Percentiles rank a stretch among this genome's conserved stretches.
These are phyloP conservation scores for Penicillium waksmanii DNA, from an alignment of 495 filamentous ascomycete genomes.

Conservation along the genomic window DNA sequence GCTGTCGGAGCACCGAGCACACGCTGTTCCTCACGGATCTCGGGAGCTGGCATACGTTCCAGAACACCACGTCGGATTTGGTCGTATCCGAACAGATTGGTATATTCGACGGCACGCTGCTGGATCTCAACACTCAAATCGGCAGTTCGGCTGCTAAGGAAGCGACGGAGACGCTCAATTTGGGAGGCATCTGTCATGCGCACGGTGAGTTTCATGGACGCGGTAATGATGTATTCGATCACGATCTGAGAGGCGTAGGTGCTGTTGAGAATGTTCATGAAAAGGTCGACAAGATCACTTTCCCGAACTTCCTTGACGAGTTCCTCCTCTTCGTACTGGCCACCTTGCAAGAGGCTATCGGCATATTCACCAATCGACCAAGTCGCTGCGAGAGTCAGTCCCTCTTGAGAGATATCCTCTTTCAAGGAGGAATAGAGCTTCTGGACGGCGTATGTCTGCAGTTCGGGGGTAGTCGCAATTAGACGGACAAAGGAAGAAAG, in stretches of 20 bases:
- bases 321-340: constrained; percentile 95
- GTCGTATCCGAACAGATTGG: constrained; percentile 88
- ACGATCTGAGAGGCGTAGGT: constrained; percentile 87
- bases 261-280: constrained; percentile 88
- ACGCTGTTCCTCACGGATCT: constrained; percentile 91
- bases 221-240: constrained; percentile 93
- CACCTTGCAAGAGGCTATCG: constrained; percentile 82
- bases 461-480: constrained; percentile 89
- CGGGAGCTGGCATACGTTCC: constrained; percentile 95
- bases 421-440: constrained; percentile 89
- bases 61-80: constrained; percentile 86
- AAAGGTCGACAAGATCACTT: constrained; percentile 87
- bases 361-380: constrained; percentile 99
- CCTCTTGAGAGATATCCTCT: constrained; percentile 96
- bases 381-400: constrained; percentile 87
- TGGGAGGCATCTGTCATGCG: constrained; percentile 81
- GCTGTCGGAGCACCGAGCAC: constrained; percentile 76
- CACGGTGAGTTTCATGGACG: constrained; percentile 93
- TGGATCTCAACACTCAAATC: constrained; percentile 94
- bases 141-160: constrained; percentile 73
- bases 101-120: constrained; percentile 92
- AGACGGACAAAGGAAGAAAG: constrained; percentile 94
- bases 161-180: constrained; percentile 78
- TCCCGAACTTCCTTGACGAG: constrained; percentile 88
- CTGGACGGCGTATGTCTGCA: constrained; percentile 95